Conservation (phyloP, 148 eudicot genomes). For the Polygonum maritimum region DNA sequence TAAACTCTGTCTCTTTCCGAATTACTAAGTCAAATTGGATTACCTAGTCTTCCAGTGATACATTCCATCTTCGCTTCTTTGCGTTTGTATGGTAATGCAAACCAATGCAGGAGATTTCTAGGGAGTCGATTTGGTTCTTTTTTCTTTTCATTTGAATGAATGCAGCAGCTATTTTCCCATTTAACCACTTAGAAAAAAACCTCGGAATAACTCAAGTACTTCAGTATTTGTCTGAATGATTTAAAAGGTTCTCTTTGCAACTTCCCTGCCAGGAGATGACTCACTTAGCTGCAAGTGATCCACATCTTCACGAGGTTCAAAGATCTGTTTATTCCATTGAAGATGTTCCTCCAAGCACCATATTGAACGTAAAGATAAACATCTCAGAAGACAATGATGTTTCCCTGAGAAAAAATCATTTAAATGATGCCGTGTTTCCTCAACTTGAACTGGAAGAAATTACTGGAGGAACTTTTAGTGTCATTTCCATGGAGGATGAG, state of each 20-base stretch:
- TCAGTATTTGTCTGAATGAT: background rate
- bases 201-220: background rate
- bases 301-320: constrained; percentile 30
- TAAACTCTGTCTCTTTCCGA: background rate
- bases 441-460: constrained; percentile 68
- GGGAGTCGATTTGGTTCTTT: background rate
- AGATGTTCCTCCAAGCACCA: constrained; percentile 26
- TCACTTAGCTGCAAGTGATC: constrained; percentile 21
- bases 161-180: background rate
- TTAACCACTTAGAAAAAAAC: background rate
- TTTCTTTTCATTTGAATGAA: background rate
- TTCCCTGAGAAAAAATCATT: constrained; percentile 31
- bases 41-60: background rate
- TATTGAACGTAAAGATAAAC: constrained; percentile 21
- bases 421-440: constrained; percentile 30
- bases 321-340: constrained; percentile 41
- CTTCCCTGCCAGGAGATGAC: constrained; percentile 42
- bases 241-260: background rate
- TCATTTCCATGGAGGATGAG: constrained; percentile 27
- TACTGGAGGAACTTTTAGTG: constrained; percentile 30
- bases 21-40: background rate
- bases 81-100: background rate
- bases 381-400: constrained; percentile 9
- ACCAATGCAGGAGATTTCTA: background rate
- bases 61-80: background rate